Evolutionary conservation across 1,284 basidiomycete genomes (phyloP).

Genomic region (Vanrija pseudolonga): DNA sequence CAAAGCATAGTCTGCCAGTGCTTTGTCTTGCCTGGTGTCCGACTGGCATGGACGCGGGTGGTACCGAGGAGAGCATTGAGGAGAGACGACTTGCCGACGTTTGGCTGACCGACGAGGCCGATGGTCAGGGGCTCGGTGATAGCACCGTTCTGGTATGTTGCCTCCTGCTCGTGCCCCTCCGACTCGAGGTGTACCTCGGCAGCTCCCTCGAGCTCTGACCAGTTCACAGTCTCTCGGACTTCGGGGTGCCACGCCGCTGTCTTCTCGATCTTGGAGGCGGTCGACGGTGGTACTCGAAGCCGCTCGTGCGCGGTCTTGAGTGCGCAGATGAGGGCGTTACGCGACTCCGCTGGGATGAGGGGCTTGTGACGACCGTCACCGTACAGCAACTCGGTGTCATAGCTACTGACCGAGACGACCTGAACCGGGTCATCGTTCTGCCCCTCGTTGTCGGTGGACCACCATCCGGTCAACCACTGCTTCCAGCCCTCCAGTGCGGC

Average conservation of each 20-base stretch:
- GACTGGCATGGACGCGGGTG: constrained; percentile 75
- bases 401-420: constrained; percentile 71
- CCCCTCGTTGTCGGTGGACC: constrained; percentile 27
- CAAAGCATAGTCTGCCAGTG: constrained; percentile 90
- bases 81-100: constrained; percentile 86
- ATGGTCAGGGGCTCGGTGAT: constrained; percentile 65
- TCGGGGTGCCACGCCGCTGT: constrained; percentile 62
- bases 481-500: constrained; percentile 64
- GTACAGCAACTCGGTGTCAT: constrained; percentile 54
- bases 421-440: constrained; percentile 35
- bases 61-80: constrained; percentile 83
- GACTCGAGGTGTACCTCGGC: constrained; percentile 4
- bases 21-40: constrained; percentile 92
- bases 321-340: constrained; percentile 60
- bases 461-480: constrained; percentile 58
- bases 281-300: constrained; percentile 62
- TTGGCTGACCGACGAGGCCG: constrained; percentile 86
- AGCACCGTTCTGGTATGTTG: too few species aligned
- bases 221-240: constrained; percentile 64
- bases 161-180: not conserved
- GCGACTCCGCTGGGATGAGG: constrained; percentile 57
- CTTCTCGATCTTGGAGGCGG: constrained; percentile 49
- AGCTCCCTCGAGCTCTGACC: constrained; percentile 53
- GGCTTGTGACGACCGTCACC: constrained; percentile 55
- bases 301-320: constrained; percentile 65